phyloP scores from a whole-genome alignment of 1,284 basidiomycete genomes.

The Boletus subluridellus region DNA sequence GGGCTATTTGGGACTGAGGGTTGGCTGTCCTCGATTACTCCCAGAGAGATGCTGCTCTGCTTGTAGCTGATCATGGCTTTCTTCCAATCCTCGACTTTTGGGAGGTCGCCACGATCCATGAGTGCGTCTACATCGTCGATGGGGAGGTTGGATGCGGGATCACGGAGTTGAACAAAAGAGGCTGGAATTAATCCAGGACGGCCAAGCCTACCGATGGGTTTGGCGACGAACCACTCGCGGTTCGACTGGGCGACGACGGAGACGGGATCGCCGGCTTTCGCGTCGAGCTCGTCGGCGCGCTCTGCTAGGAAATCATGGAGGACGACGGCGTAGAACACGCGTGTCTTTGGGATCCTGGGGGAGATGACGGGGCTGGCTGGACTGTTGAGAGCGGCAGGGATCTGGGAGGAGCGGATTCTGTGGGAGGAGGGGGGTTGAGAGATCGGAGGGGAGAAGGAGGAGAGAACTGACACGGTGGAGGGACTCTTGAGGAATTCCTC shows the following conservation, averaged over 20 bases:
- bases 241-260: conserved; percentile 90
- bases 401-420: conserved; percentile 45
- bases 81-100: conserved; percentile 98
- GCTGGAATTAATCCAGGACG: conserved; percentile 96
- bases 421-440: conserved; percentile 4
- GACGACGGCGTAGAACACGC: conserved; percentile 87
- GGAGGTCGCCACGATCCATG: conserved; percentile 83
- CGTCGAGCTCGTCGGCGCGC: conserved; percentile 93
- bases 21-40: conserved; percentile 73
- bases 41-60: conserved; percentile 91
- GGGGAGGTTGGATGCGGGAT: conserved; percentile 80
- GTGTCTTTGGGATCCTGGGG: conserved; percentile 45
- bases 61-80: conserved; percentile 93
- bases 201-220: conserved; percentile 91
- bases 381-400: conserved; percentile 15
- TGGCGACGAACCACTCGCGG: conserved; percentile 87
- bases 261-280: conserved; percentile 90
- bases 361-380: conserved; percentile 27
- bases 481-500: conserved; percentile 82
- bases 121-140: conserved; percentile 70
- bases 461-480: conserved; percentile 52
- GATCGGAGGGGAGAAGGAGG: not conserved
- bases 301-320: conserved; percentile 95
- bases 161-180: conserved; percentile 93
- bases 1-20: conserved; percentile 45